Percentiles rank a stretch among this genome's conserved stretches.
These are phyloP conservation scores for Oemleria cerasiformis DNA, from an alignment of 306 rosid species.

Conservation along the genomic window DNA sequence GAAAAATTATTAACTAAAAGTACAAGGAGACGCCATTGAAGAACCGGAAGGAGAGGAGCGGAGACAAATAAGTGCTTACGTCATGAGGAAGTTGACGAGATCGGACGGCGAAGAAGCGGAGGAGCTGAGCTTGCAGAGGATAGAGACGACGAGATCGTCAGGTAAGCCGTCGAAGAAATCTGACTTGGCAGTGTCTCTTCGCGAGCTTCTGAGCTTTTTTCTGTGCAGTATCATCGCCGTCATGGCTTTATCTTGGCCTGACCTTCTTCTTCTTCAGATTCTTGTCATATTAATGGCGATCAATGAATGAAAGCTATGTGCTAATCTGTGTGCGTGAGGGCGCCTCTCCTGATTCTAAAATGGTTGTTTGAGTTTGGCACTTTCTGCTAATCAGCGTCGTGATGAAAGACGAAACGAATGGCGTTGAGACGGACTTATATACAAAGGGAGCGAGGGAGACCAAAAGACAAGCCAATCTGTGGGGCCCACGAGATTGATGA, in stretches of 20 bases:
- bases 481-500: slow-evolving; percentile 9
- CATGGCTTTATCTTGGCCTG: not conserved
- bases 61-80: slow-evolving; percentile 37
- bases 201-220: slow-evolving; percentile 21
- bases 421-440: not conserved
- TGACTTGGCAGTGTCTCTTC: slow-evolving; percentile 16
- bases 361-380: not conserved
- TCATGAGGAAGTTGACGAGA: slow-evolving; percentile 41
- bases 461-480: not conserved
- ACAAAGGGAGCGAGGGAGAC: not conserved
- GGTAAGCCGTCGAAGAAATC: slow-evolving; percentile 61
- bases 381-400: not conserved
- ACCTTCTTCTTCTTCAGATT: not conserved
- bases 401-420: not conserved
- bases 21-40: not conserved
- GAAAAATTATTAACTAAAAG: not conserved
- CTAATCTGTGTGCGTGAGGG: not conserved
- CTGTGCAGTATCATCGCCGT: slow-evolving; percentile 1
- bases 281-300: not conserved
- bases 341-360: not conserved
- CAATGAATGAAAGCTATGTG: not conserved
- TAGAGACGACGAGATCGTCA: slow-evolving; percentile 60
- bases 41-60: not conserved
- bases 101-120: slow-evolving; percentile 68
- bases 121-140: slow-evolving; percentile 70